Evolutionary conservation across 2,329 filamentous ascomycete species (phyloP), one percentile per base, ranked within the genome.

Genomic region (Aspergillus awamori): DNA sequence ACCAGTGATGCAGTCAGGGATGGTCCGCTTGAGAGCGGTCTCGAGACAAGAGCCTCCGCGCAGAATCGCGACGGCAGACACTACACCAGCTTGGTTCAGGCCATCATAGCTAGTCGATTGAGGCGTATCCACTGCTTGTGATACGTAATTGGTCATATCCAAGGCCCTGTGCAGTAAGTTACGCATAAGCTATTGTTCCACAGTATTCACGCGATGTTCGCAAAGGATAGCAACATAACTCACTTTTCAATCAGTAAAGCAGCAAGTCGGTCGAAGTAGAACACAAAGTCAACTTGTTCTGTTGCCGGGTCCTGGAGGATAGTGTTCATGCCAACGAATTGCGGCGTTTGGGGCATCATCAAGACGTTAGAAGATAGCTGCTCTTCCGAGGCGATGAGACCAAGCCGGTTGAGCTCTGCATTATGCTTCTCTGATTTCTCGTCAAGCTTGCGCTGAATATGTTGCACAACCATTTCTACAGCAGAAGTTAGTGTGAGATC

Each of bases 231-330:
- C 15, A 20, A 47, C 2, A 41, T 20, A 15, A 61, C 65, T 57
- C 78, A 84, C 72, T 79, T 84, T 76, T 98, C 94, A 51, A 98
- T 86, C 26, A 98, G 82, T 56, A 97, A 82, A n/a, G 90, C 87
- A 2, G 91, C 87, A 39, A 98, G 82, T 39, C 95, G 87, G 77
- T 99, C 93, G 76, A 98, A 97, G 78, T 98, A 98, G 78, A 98
- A 98, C 64, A 97, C 92, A 74, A 97, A 98, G 69, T 98, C 93
- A 73, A 97, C 94, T 45, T 91, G 85, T 6, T 85, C 82, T 0
- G 92, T 94, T 52, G 88, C 84, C 17, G 91, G 89, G 69, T 95
- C 86, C 72, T 96, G 89, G 43, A 99, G 86, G 59, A 97, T 90
- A 0, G 93, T 97, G 74, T 92, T 93, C 86, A 99, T 97, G 51